Base-by-base conservation (phyloP, 306 rosid genomes). In the Ziziphus jujuba region DNA sequence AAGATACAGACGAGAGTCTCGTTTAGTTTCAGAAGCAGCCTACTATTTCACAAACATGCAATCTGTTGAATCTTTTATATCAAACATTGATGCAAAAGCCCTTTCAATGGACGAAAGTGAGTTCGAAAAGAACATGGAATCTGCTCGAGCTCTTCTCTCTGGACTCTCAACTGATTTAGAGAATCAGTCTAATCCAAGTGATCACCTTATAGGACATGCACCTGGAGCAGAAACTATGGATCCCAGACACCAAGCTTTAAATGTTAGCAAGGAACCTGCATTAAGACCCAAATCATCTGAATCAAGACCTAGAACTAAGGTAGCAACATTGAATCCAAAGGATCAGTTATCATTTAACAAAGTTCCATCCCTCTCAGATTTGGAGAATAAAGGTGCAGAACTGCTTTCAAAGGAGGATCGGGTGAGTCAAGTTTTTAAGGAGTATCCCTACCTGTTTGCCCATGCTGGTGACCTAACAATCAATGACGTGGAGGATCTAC, bases 31-130 rank as follows among this genome's bases (percentile, higher is more conserved):
- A 35, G 99, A 95, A 88, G 81, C 96, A 53, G 84, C 95, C 45
- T 95, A 95, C 76, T 95, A 80, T 84, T 95, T 95, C 70, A 95
- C 99, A 65, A 90, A 95, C 77, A 85, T 95, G 84, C 95, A 85
- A 62, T 95, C 99, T 49, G 97, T 88, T 1, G 99, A 91, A 81
- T 79, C 99, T 52, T 95, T 95, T 66, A 87, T 95, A 79, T 85
- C 92, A 73, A 85, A 82, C 81, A 91, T 95, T 28, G 97, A 95
- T 67, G 99, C 97, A 60, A 88, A 85, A 53, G 76, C 99, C 85
- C 70, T 95, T 72, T 95, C 99, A 38, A 84, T 95, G 92, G 97
- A 95, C 43, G 97, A 88, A 79, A 71, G 72, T 1, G 99, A 95
- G 81, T 95, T 78, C 66, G 96, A 87, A 80, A 84, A 85, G 70